These are phyloP conservation scores for Coemansia sp. DNA, from an alignment of 192 early-diverging fungal species.

Conservation along the genomic window DNA sequence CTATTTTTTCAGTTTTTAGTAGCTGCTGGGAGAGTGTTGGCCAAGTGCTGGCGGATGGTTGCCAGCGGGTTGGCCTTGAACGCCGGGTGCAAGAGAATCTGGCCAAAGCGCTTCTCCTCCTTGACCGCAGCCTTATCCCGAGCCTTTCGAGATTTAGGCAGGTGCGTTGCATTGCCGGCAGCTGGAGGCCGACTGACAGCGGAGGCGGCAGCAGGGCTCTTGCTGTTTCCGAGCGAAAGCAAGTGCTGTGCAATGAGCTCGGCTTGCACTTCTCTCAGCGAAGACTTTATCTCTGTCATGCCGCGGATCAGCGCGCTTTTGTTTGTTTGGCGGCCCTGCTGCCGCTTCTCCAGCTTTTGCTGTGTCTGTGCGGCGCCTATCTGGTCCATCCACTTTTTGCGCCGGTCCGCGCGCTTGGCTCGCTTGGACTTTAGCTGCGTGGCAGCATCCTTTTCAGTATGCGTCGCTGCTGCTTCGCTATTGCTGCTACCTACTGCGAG, in stretches of 20 bases:
- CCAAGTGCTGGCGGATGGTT: conserved; percentile 74
- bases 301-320: conserved; percentile 59
- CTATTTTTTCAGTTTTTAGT: too few species aligned
- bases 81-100: conserved; percentile 70
- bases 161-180: too few species aligned
- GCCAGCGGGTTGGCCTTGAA: conserved; percentile 72
- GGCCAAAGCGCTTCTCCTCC: conserved; percentile 75
- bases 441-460: neutral
- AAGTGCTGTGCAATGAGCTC: conserved; percentile 21
- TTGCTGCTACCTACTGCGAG: neutral
- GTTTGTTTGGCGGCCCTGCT: conserved; percentile 42
- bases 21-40: conserved; percentile 73
- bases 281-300: conserved; percentile 54
- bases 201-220: too few species aligned
- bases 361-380: conserved; percentile 57
- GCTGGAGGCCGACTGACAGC: too few species aligned
- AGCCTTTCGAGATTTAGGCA: conserved; percentile 52
- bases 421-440: conserved; percentile 45
- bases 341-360: conserved; percentile 54
- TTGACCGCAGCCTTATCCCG: conserved; percentile 65
- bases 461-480: too few species aligned
- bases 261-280: conserved; percentile 30
- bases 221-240: conserved; percentile 19
- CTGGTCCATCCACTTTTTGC: conserved; percentile 69
- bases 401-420: conserved; percentile 60